Evolutionary conservation across 805 yeast genomes (phyloP).

Genomic region (Monosporozyma unispora): DNA sequence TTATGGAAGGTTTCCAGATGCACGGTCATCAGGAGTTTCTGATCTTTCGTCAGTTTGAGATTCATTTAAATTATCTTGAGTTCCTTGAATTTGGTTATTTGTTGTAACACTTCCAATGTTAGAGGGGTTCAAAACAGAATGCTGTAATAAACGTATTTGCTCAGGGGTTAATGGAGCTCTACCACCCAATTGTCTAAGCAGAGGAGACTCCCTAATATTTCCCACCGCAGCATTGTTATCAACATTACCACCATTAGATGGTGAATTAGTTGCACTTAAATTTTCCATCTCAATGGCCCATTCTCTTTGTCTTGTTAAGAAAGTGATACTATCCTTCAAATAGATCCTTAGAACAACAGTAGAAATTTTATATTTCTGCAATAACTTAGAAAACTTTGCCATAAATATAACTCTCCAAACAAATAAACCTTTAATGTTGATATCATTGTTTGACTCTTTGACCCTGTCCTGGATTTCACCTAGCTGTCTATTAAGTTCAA

Average conservation of each 20-base stretch:
- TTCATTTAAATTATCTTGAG: slow-evolving; percentile 3
- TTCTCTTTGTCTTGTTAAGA: slow-evolving; percentile 29
- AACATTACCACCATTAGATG: slow-evolving; percentile 10
- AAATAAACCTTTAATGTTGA: slow-evolving; percentile 21
- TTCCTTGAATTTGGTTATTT: not conserved
- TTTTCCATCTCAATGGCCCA: slow-evolving; percentile 17
- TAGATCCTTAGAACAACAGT: slow-evolving; percentile 27
- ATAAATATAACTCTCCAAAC: slow-evolving; percentile 25
- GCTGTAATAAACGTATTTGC: slow-evolving; percentile 22
- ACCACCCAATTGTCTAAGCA: slow-evolving; percentile 2
- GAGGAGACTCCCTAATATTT: not conserved
- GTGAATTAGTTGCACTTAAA: slow-evolving; percentile 12
- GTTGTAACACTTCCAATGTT: not conserved
- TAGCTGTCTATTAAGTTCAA: slow-evolving; percentile 26
- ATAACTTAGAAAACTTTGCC: slow-evolving; percentile 19
- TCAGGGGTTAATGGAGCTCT: slow-evolving; percentile 16
- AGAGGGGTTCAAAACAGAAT: slow-evolving; percentile 9
- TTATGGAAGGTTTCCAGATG: slow-evolving; percentile 1
- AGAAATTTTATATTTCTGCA: slow-evolving; percentile 25
- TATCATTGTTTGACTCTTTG: slow-evolving; percentile 12
- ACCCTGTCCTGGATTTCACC: slow-evolving; percentile 21
- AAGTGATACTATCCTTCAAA: slow-evolving; percentile 27
- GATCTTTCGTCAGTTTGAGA: slow-evolving; percentile 17
- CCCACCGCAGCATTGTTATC: not conserved
- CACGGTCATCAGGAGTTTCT: slow-evolving; percentile 24